phyloP scores from a whole-genome alignment of 108 stramenopile genomes.

The Nitzschia sp. region DNA sequence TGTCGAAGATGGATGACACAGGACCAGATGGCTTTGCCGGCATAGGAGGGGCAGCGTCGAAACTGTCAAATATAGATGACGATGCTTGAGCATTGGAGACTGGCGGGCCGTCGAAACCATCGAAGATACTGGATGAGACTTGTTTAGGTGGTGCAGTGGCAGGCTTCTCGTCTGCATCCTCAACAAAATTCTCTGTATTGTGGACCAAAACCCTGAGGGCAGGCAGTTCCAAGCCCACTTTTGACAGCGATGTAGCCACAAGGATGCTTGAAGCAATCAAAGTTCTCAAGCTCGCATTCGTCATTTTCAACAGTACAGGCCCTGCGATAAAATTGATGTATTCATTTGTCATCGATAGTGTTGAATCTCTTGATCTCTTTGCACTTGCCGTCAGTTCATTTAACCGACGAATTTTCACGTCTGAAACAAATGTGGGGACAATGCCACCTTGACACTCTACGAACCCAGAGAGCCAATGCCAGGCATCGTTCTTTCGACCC shows the following conservation, averaged over 20 bases:
- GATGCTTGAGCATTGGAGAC: not conserved
- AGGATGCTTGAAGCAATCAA: slow-evolving; percentile 55
- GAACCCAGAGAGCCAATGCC: slow-evolving; percentile 44
- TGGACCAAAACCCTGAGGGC: slow-evolving; percentile 43
- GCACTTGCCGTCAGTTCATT: not conserved
- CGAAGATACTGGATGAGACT: not conserved
- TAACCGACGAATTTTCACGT: slow-evolving; percentile 12
- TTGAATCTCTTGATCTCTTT: slow-evolving; percentile 17
- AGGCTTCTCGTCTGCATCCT: slow-evolving; percentile 10
- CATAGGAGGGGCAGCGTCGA: slow-evolving; percentile 40
- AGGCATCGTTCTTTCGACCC: slow-evolving; percentile 40
- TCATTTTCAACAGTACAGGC: slow-evolving; percentile 56
- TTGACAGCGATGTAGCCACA: slow-evolving; percentile 50
- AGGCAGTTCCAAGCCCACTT: slow-evolving; percentile 67
- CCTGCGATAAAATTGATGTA: slow-evolving; percentile 67
- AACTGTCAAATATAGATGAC: slow-evolving; percentile 57
- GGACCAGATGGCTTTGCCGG: not conserved
- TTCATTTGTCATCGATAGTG: slow-evolving; percentile 50
- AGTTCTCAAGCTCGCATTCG: slow-evolving; percentile 54
- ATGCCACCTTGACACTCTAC: slow-evolving; percentile 34
- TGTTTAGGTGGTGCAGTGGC: slow-evolving; percentile 11
- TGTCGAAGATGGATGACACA: slow-evolving; percentile 52
- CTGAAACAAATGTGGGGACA: slow-evolving; percentile 15
- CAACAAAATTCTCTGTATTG: not conserved
- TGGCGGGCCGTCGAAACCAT: not conserved